These are phyloP conservation scores for Candida saitoana DNA, from an alignment of 805 yeast genomes.

Conservation along the genomic window DNA sequence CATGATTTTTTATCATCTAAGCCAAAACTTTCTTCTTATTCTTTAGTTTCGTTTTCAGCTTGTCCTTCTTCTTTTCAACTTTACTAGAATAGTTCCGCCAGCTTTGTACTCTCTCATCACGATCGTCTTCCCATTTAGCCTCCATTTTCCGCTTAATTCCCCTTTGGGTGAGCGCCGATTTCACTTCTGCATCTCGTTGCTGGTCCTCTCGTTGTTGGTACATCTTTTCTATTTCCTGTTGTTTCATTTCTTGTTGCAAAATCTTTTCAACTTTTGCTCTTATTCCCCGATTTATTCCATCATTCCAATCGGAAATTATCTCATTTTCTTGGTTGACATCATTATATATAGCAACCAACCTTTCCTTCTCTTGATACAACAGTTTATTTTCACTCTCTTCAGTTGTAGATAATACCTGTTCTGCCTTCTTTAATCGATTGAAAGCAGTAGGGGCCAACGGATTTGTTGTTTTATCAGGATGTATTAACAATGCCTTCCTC, in stretches of 20 bases:
- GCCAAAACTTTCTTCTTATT: constrained; percentile 34
- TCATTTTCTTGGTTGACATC: constrained; percentile 12
- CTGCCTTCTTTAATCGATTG: constrained; percentile 55
- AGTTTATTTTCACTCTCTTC: constrained; percentile 9
- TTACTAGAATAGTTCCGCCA: constrained; percentile 54
- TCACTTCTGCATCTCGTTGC: constrained; percentile 19
- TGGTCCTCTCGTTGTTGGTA: constrained; percentile 26
- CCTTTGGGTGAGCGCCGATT: constrained; percentile 35
- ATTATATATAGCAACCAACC: constrained; percentile 28
- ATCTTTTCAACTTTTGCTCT: constrained; percentile 41
- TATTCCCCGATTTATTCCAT: constrained; percentile 23
- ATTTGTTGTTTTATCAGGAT: constrained; percentile 62
- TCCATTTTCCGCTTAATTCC: constrained; percentile 41
- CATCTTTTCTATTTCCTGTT: constrained; percentile 23
- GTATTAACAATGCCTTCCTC: constrained; percentile 58
- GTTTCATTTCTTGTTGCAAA: constrained; percentile 35
- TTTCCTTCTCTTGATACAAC: constrained; percentile 14
- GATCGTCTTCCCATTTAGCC: constrained; percentile 55
- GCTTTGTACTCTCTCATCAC: constrained; percentile 54
- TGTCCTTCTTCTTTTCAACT: constrained; percentile 44
- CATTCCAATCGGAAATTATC: background rate
- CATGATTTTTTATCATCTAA: constrained; percentile 2
- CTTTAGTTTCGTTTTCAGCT: constrained; percentile 26
- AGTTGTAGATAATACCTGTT: constrained; percentile 24
- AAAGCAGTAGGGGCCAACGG: constrained; percentile 62